A percentile compares a stretch with the other conserved stretches of the same genome.
These are phyloP conservation scores for Kuraishia molischiana DNA, from an alignment of 805 yeast genomes.

Conservation along the genomic window DNA sequence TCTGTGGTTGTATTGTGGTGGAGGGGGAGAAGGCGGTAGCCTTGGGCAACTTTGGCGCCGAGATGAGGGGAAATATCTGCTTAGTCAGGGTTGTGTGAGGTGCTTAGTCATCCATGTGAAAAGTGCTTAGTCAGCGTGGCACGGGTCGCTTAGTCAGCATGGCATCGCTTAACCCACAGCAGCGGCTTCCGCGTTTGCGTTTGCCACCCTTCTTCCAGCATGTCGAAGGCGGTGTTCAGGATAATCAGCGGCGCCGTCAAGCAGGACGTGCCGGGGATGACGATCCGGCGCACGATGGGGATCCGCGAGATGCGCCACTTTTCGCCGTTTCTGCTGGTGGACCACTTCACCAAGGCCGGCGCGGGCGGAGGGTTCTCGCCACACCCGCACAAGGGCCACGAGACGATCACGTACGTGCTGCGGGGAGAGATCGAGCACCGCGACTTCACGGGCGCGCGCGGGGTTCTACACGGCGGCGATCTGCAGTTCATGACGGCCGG, in stretches of 20 bases:
- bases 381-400: slow-evolving; percentile 79
- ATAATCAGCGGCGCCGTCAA: not conserved
- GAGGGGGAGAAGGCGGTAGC: too few species aligned
- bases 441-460: slow-evolving; percentile 78
- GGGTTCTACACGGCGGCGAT: slow-evolving; percentile 72
- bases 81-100: too few species aligned
- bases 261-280: not conserved
- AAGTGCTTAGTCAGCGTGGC: too few species aligned
- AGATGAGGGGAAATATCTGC: too few species aligned
- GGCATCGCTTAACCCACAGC: too few species aligned
- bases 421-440: slow-evolving; percentile 69
- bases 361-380: slow-evolving; percentile 75
- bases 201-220: not conserved
- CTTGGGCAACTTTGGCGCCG: too few species aligned
- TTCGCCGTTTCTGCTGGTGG: slow-evolving; percentile 74
- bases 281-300: slow-evolving; percentile 67
- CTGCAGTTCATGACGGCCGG: slow-evolving; percentile 94
- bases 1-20: too few species aligned
- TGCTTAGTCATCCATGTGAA: too few species aligned
- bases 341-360: slow-evolving; percentile 55
- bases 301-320: slow-evolving; percentile 57
- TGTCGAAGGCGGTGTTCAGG: not conserved
- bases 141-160: too few species aligned
- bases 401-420: slow-evolving; percentile 61
- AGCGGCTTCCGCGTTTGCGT: too few species aligned